Percentiles rank a stretch among this genome's conserved stretches.
phyloP scores from a whole-genome alignment of 441 rosid species.

The Aquilaria agallochum region DNA sequence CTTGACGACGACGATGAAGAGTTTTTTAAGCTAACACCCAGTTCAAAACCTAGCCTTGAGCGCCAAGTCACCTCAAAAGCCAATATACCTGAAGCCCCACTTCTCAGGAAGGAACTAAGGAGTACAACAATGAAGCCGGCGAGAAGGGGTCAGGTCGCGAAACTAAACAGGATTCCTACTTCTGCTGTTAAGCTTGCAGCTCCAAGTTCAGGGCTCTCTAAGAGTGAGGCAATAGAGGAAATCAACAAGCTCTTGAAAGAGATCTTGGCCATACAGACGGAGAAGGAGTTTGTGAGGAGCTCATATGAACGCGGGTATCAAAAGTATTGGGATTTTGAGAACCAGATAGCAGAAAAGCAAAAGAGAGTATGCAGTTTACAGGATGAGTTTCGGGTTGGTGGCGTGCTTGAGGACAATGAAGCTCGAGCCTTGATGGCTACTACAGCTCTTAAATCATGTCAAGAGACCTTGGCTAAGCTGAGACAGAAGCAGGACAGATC shows the following conservation, averaged over 20 bases:
- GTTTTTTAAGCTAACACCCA: conserved; percentile 13
- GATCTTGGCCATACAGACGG: conserved; percentile 65
- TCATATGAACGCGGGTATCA: conserved; percentile 41
- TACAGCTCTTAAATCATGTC: conserved; percentile 67
- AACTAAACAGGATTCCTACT: conserved; percentile 21
- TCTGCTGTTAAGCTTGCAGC: conserved; percentile 22
- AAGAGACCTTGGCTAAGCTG: conserved; percentile 48
- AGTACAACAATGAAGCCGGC: conserved; percentile 26
- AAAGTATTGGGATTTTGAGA: conserved; percentile 57
- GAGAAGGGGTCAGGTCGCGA: conserved; percentile 26
- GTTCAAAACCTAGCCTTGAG: conserved; percentile 9
- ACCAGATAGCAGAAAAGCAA: conserved; percentile 50
- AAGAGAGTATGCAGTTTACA: conserved; percentile 51
- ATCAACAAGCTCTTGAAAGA: conserved; percentile 66
- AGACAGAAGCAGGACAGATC: conserved; percentile 55
- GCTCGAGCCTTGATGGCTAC: conserved; percentile 72
- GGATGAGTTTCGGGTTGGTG: conserved; percentile 64
- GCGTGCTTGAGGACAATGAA: conserved; percentile 60
- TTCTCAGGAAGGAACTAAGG: conserved; percentile 35
- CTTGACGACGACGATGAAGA: conserved; percentile 50
- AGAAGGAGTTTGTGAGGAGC: conserved; percentile 64
- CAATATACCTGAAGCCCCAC: conserved; percentile 37
- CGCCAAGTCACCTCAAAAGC: conserved; percentile 18
- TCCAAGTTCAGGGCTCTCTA: conserved; percentile 46
- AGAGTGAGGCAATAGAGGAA: conserved; percentile 54